Conservation (phyloP, 495 filamentous ascomycete genomes). For the Neurospora intermedia region DNA sequence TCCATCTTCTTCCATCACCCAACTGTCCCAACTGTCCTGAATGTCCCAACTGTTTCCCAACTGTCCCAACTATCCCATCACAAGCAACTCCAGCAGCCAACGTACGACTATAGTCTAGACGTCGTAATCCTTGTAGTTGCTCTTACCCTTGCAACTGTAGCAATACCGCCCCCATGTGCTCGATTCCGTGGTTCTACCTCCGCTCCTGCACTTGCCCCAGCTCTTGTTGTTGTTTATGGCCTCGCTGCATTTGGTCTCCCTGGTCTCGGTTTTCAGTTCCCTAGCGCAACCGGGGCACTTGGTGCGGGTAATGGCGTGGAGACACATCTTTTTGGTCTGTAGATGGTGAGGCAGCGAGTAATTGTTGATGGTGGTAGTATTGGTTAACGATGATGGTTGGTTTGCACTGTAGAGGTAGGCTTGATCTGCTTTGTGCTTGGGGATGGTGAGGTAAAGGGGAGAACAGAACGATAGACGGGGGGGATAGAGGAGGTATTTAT, state of each 20-base stretch:
- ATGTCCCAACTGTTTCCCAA: no score
- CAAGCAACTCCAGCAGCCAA: no score
- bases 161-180: neutral
- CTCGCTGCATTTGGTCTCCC: neutral
- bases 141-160: neutral
- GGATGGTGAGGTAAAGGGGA: neutral
- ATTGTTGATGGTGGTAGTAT: neutral
- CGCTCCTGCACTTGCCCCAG: neutral
- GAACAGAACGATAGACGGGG: neutral
- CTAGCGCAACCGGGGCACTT: neutral
- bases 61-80: no score
- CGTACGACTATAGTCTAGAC: no score
- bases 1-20: neutral
- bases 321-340: neutral
- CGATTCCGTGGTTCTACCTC: neutral
- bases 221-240: neutral
- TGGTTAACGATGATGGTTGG: neutral
- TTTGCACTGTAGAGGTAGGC: neutral
- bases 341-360: neutral
- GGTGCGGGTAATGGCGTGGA: neutral
- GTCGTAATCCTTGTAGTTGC: no score
- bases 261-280: neutral
- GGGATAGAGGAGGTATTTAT: neutral
- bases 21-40: no score
- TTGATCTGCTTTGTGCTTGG: neutral